These are phyloP conservation scores for Epichloe amarillans DNA, from an alignment of 2,329 filamentous ascomycete genomes.

Conservation along the genomic window DNA sequence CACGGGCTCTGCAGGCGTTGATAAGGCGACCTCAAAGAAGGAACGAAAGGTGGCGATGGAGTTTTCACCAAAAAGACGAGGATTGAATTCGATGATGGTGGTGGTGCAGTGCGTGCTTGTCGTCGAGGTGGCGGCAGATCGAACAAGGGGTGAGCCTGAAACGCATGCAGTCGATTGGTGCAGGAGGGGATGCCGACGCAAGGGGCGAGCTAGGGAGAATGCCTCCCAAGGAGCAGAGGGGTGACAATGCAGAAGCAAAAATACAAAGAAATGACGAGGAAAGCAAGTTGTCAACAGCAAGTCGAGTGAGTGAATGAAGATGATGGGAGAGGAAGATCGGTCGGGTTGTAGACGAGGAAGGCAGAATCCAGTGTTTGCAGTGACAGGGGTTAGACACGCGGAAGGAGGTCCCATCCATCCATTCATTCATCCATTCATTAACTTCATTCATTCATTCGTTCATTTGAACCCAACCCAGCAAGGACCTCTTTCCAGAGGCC, in stretches of 20 bases:
- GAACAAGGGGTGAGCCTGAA: conserved; percentile 3
- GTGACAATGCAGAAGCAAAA: background rate
- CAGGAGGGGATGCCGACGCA: background rate
- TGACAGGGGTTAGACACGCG: background rate
- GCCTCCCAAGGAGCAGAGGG: background rate
- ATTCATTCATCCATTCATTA: no score
- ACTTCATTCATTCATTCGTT: no score
- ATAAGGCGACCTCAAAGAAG: background rate
- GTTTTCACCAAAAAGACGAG: background rate
- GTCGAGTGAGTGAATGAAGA: conserved; percentile 2
- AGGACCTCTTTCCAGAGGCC: background rate
- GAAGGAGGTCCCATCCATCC: no score
- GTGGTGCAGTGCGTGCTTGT: background rate
- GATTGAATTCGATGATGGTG: background rate
- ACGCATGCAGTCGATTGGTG: conserved; percentile 2
- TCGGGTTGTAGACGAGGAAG: background rate
- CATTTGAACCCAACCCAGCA: background rate
- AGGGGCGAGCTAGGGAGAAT: background rate
- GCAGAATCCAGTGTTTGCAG: background rate
- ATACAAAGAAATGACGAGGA: background rate
- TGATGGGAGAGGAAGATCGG: background rate
- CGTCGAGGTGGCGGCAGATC: background rate
- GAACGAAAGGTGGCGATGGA: background rate
- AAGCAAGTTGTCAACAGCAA: background rate
- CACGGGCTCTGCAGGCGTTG: background rate